Evolutionary conservation across 78 protist species (phyloP), one percentile per base, ranked within the genome.

Genomic region (Dictyostelium discoideum): DNA sequence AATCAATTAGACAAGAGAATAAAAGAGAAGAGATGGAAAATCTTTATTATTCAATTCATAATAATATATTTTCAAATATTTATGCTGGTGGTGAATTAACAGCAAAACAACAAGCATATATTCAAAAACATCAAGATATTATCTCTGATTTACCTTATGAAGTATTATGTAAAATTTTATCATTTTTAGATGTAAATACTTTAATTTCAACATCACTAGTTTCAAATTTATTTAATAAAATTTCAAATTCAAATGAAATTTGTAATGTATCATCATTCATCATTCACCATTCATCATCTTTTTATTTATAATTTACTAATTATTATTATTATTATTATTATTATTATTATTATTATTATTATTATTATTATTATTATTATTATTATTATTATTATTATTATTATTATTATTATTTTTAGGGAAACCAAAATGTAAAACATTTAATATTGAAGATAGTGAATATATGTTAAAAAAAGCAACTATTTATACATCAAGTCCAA

Each of bases 341-440:
- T 22, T n/a, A 86, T 13, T 29, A 40, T 72, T 24, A 29, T 48
- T 44, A 44, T 44, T 44, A 44, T 44, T 2, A 44, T 44, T 2
- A 44, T 20, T 24, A 22, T n/a, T 8, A 20, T 78, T 26, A 20
- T 22, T n/a, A 86, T 13, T 29, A 40, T 72, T 24, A 7, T 44
- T 44, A 44, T 44, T 44, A 44, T 44, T 2, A 44, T 44, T 2
- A 44, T 20, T 24, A 22, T n/a, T 8, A 20, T 78, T 26, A 20
- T 22, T n/a, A 86, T 13, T 29, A 40, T 72, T 24, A 29, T 48
- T n/a, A n/a, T 46, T 9, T 50, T 20, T 46, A 90, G 94, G 94
- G 94, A 90, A 82, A 82, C 87, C 86, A 90, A 90, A 82, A 82
- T 90, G 94, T 90, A 80, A 37, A 82, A 29, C 84, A 73, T 26